Evolutionary conservation across 179 eudicot genomes (phyloP).

Genomic region (Pouteria campechiana): DNA sequence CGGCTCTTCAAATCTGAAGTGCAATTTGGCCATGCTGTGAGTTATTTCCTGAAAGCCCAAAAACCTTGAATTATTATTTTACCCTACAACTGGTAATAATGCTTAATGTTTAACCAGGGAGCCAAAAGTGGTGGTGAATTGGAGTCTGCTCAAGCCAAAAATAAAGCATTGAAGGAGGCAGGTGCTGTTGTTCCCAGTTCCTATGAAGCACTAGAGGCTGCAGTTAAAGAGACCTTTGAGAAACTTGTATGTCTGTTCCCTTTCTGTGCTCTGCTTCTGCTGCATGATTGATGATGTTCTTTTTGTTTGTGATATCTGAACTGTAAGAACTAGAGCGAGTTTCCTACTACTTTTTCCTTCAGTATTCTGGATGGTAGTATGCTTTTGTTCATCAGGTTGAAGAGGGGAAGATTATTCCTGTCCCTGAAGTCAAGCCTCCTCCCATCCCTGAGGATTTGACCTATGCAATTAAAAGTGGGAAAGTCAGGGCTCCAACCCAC

Average conservation of each 20-base stretch:
- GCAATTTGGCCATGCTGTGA: slow-evolving; percentile 98
- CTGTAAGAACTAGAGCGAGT: background rate
- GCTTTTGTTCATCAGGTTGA: slow-evolving; percentile 50
- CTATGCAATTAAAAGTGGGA: slow-evolving; percentile 89
- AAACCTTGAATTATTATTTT: background rate
- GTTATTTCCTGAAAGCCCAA: slow-evolving; percentile 10
- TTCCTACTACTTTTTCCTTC: background rate
- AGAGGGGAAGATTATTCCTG: slow-evolving; percentile 62
- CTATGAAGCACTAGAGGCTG: slow-evolving; percentile 79
- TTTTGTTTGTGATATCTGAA: background rate
- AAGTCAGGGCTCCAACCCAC: slow-evolving; percentile 99
- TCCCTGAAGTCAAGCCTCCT: slow-evolving; percentile 88
- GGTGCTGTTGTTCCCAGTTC: slow-evolving; percentile 97
- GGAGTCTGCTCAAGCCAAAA: slow-evolving; percentile 99
- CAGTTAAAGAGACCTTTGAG: slow-evolving; percentile 75
- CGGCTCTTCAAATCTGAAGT: slow-evolving; percentile 98
- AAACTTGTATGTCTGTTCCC: slow-evolving; percentile 47
- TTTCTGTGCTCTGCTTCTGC: background rate
- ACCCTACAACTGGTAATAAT: background rate
- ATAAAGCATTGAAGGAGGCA: slow-evolving; percentile 87
- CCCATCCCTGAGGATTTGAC: slow-evolving; percentile 97
- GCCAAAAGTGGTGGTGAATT: slow-evolving; percentile 97
- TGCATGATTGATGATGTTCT: no score
- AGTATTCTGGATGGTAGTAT: background rate
- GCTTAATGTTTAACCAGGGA: slow-evolving; percentile 38